These are phyloP conservation scores for Candida palmyrensis DNA, from an alignment of 805 yeast genomes.

Conservation along the genomic window DNA sequence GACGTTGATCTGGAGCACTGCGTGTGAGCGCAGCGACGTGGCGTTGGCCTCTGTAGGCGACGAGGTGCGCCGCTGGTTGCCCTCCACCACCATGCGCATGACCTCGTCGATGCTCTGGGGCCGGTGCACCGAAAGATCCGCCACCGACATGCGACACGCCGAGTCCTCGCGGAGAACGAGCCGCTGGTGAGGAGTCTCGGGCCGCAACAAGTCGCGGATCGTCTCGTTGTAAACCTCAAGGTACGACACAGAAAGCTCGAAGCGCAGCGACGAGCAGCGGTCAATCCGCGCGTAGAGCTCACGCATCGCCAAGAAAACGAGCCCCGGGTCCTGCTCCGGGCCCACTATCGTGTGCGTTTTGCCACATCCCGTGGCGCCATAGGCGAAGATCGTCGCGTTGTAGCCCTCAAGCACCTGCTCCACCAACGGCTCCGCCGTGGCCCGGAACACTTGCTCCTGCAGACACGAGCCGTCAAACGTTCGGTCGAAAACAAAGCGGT, in stretches of 20 bases:
- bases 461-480: conserved; percentile 62
- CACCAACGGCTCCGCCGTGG: conserved; percentile 67
- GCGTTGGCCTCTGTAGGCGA: conserved; percentile 91
- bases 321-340: conserved; percentile 65
- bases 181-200: conserved; percentile 41
- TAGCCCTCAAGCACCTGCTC: conserved; percentile 77
- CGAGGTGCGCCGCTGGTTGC: conserved; percentile 72
- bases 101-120: conserved; percentile 66
- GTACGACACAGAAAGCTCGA: conserved; percentile 57
- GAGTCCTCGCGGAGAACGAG: conserved; percentile 69
- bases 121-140: conserved; percentile 60
- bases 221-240: conserved; percentile 90
- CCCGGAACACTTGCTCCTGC: conserved; percentile 63
- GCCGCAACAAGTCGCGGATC: conserved; percentile 71
- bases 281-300: conserved; percentile 67
- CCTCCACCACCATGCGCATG: conserved; percentile 68
- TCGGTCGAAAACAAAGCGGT: conserved; percentile 76
- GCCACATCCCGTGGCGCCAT: conserved; percentile 99
- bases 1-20: conserved; percentile 80
- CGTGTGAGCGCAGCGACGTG: conserved; percentile 89
- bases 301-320: conserved; percentile 71
- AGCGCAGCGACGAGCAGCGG: too few species aligned
- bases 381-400: conserved; percentile 90
- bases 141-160: conserved; percentile 58
- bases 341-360: conserved; percentile 90